phyloP scores from a whole-genome alignment of 1,139 yeast genomes.

The Pichia sp. region DNA sequence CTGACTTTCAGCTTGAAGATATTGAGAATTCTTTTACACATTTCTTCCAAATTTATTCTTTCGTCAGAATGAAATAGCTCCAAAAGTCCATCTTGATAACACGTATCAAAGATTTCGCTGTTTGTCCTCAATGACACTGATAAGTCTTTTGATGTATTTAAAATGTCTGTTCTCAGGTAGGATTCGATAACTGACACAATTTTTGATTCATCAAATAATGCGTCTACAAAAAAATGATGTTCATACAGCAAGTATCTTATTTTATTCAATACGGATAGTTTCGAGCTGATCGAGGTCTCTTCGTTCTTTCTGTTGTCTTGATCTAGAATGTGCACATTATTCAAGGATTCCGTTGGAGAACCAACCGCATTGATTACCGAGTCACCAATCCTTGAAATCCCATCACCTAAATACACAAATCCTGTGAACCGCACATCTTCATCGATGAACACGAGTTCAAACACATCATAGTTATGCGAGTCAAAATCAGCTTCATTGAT shows the following conservation, averaged over 20 bases:
- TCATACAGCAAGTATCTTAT: slow-evolving; percentile 5
- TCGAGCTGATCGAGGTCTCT: slow-evolving; percentile 4
- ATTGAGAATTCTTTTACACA: slow-evolving; percentile 1
- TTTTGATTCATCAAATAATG: slow-evolving; percentile 2
- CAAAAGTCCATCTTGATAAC: slow-evolving; percentile 5
- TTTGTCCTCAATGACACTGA: slow-evolving; percentile 2
- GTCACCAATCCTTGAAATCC: background rate
- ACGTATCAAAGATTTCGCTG: slow-evolving; percentile 1
- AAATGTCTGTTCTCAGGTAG: slow-evolving; percentile 4
- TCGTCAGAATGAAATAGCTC: background rate
- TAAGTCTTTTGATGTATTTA: background rate
- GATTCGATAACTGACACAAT: background rate
- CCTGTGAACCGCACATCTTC: slow-evolving; percentile 3
- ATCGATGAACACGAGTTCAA: slow-evolving; percentile 11
- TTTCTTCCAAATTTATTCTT: background rate
- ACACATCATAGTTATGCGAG: slow-evolving; percentile 12
- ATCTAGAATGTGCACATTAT: slow-evolving; percentile 5
- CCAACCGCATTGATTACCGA: slow-evolving; percentile 7
- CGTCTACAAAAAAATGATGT: slow-evolving; percentile 6
- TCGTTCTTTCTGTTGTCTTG: background rate
- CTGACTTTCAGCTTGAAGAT: slow-evolving; percentile 2
- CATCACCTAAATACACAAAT: slow-evolving; percentile 5
- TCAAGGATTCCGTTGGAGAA: slow-evolving; percentile 5
- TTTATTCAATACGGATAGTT: slow-evolving; percentile 9
- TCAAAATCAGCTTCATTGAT: slow-evolving; percentile 15